These are phyloP conservation scores for Fusarium sp. DNA, from an alignment of 2,329 filamentous ascomycete genomes.

Conservation along the genomic window DNA sequence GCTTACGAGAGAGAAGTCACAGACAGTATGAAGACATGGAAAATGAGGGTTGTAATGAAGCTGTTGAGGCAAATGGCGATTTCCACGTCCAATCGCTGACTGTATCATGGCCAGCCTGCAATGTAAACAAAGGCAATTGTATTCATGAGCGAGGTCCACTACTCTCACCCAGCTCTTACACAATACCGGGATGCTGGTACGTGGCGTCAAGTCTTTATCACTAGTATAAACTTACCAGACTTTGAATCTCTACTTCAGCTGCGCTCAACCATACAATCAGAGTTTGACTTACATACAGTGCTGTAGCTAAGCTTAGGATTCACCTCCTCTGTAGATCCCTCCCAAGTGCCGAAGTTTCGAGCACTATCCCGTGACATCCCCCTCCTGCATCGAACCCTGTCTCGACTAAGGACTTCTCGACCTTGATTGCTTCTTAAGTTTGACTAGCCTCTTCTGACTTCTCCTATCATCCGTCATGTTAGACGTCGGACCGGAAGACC, in stretches of 20 bases:
- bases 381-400: slow-evolving; percentile 31
- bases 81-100: neutral
- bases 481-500: slow-evolving; percentile 5
- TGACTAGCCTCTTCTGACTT: neutral
- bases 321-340: slow-evolving; percentile 21
- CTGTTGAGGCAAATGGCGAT: neutral
- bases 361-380: slow-evolving; percentile 29
- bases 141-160: neutral
- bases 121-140: neutral
- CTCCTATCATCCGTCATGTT: slow-evolving; percentile 3
- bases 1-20: neutral
- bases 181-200: slow-evolving; percentile 3
- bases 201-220: neutral
- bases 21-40: neutral
- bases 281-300: neutral
- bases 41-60: neutral
- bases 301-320: neutral
- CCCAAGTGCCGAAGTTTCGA: slow-evolving; percentile 7
- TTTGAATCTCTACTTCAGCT: slow-evolving; percentile 9
- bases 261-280: neutral
- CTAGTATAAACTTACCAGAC: neutral
- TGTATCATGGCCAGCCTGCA: neutral
- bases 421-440: neutral
- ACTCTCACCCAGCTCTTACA: neutral
- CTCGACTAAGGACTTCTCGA: neutral